Conservation (phyloP, 2,329 filamentous ascomycete species). For the Fusarium anthophilum region DNA sequence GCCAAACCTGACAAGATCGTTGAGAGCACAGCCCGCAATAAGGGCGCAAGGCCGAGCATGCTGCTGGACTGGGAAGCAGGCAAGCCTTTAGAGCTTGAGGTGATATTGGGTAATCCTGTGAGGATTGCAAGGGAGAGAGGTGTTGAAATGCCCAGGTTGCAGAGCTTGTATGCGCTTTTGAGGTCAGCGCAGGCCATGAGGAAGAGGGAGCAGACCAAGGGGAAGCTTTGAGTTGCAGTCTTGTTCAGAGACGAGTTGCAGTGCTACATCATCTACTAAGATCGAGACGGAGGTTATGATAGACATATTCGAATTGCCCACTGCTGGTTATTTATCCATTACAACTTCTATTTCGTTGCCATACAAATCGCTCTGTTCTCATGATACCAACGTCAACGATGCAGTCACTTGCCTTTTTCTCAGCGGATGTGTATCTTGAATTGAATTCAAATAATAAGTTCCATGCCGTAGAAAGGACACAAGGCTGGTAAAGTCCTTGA, state of each 20-base stretch:
- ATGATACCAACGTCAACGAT: background rate
- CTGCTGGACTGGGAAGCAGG: slow-evolving; percentile 75
- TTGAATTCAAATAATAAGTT: background rate
- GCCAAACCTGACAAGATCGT: slow-evolving; percentile 71
- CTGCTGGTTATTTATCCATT: background rate
- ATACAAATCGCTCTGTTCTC: background rate
- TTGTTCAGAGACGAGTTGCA: background rate
- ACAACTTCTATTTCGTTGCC: background rate
- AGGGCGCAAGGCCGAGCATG: slow-evolving; percentile 73
- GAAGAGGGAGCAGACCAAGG: slow-evolving; percentile 56
- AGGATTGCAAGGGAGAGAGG: slow-evolving; percentile 70
- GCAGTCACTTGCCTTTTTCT: background rate
- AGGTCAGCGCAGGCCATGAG: slow-evolving; percentile 66
- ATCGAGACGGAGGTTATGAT: background rate
- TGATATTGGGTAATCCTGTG: slow-evolving; percentile 76
- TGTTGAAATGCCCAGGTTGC: slow-evolving; percentile 71
- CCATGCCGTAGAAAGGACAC: background rate
- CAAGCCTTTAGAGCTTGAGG: slow-evolving; percentile 74
- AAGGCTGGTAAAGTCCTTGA: background rate
- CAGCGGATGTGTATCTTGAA: background rate
- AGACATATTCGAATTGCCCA: background rate
- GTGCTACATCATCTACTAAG: background rate
- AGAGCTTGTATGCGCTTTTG: slow-evolving; percentile 73
- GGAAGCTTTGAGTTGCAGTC: slow-evolving; percentile 9
- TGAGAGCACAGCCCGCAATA: slow-evolving; percentile 70